These are phyloP conservation scores for Diplotaxis tenuifolia DNA, from an alignment of 345 rosid genomes.

Conservation along the genomic window DNA sequence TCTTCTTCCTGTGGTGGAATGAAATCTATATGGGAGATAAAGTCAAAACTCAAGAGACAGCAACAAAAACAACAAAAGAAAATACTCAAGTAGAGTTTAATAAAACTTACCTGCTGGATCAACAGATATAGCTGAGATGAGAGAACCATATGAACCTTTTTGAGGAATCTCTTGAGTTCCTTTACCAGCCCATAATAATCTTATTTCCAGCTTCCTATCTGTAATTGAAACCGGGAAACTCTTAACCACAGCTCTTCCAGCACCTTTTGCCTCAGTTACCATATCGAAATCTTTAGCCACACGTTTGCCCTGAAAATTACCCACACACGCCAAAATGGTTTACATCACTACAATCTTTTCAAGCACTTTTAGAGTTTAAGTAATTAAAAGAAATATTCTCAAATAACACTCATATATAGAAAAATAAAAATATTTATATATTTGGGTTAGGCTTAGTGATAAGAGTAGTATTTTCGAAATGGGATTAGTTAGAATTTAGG, in stretches of 20 bases:
- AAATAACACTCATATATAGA: too few species aligned
- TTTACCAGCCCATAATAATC: conserved; percentile 61
- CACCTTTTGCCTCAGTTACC: conserved; percentile 50
- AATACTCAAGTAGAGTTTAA: background rate
- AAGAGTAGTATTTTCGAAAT: too few species aligned
- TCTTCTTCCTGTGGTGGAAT: conserved; percentile 27
- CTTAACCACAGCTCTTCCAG: conserved; percentile 35
- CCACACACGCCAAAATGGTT: background rate
- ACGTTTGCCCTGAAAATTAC: conserved; percentile 45
- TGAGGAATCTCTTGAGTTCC: conserved; percentile 48
- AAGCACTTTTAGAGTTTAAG: background rate
- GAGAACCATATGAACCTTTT: conserved; percentile 56
- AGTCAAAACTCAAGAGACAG: background rate
- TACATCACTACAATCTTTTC: background rate
- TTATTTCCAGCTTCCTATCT: conserved; percentile 46
- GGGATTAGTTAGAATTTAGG: too few species aligned
- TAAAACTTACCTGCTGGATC: conserved; percentile 39
- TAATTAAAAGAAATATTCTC: too few species aligned
- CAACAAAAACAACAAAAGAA: background rate
- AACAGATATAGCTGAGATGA: conserved; percentile 56
- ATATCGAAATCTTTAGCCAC: conserved; percentile 57
- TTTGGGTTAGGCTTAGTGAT: too few species aligned
- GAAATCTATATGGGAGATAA: conserved; percentile 29
- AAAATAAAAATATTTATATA: too few species aligned
- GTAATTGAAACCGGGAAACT: conserved; percentile 30